These are phyloP conservation scores for Azolla pinnata DNA, from an alignment of 75 land plant species.

Conservation along the genomic window DNA sequence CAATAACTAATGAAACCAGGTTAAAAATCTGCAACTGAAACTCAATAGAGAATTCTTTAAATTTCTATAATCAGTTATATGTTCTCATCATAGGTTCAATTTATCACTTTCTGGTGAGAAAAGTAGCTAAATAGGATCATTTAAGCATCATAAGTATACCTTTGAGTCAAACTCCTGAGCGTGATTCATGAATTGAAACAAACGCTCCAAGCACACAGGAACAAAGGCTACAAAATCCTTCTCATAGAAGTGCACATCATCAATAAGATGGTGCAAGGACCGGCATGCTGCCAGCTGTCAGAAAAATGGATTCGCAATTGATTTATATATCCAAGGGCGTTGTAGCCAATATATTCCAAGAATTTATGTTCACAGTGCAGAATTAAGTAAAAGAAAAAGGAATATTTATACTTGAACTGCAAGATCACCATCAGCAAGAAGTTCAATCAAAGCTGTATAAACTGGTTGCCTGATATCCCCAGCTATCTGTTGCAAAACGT, in stretches of 20 bases:
- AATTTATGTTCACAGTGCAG: no score
- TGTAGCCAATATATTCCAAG: no score
- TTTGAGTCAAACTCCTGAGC: conserved; percentile 94
- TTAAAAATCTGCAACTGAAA: conserved; percentile 84
- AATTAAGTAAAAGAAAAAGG: no score
- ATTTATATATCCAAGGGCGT: no score
- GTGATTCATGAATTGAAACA: conserved; percentile 66
- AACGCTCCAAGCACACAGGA: conserved; percentile 61
- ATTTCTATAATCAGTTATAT: no score
- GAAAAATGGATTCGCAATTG: no score
- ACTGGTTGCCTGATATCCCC: conserved; percentile 69
- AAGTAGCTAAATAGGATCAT: no score
- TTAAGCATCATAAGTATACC: conserved; percentile 38
- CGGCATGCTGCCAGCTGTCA: conserved; percentile 93
- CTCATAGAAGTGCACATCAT: conserved; percentile 77
- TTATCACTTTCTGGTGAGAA: no score
- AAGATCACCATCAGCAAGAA: conserved; percentile 75
- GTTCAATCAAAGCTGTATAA: conserved; percentile 58
- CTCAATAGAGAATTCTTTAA: no score
- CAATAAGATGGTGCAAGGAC: conserved; percentile 58
- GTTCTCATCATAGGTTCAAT: no score
- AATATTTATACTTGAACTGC: conserved; percentile 69
- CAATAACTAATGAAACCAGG: conserved; percentile 74
- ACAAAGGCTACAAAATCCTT: conserved; percentile 50
- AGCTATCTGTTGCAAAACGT: no score